Conservation (phyloP, 208 protist species). For the Trypanosoma lewisi region DNA sequence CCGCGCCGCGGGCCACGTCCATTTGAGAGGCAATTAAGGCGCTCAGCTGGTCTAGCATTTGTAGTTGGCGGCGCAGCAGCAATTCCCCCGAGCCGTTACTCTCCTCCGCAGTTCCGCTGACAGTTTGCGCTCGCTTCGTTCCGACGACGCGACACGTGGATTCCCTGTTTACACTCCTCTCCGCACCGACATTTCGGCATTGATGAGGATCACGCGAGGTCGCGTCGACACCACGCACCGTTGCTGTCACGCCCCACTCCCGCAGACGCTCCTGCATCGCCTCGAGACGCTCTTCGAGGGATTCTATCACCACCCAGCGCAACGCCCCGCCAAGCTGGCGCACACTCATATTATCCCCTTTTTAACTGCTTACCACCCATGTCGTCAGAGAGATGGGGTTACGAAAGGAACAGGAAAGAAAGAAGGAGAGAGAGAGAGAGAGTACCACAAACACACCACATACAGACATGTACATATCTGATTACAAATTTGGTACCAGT, state of each 20-base stretch:
- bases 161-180: background rate
- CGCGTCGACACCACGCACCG: background rate
- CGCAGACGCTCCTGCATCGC: conserved; percentile 6
- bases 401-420: too few species aligned
- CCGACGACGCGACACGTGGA: background rate
- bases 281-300: conserved; percentile 18
- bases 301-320: conserved; percentile 19
- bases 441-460: background rate
- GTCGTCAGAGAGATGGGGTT: background rate
- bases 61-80: background rate
- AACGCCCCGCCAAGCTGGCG: conserved; percentile 19
- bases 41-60: background rate
- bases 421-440: background rate
- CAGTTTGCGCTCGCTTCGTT: background rate
- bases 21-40: conserved; percentile 1
- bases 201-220: background rate
- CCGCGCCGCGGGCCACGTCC: background rate
- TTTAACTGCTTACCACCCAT: background rate
- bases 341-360: conserved; percentile 17
- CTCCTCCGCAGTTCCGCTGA: background rate
- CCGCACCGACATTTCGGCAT: background rate
- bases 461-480: background rate
- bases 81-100: background rate
- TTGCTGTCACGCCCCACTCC: background rate
- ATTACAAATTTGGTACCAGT: too few species aligned